phyloP scores from a whole-genome alignment of 495 filamentous ascomycete species.

The Wilcoxina mikolae region DNA sequence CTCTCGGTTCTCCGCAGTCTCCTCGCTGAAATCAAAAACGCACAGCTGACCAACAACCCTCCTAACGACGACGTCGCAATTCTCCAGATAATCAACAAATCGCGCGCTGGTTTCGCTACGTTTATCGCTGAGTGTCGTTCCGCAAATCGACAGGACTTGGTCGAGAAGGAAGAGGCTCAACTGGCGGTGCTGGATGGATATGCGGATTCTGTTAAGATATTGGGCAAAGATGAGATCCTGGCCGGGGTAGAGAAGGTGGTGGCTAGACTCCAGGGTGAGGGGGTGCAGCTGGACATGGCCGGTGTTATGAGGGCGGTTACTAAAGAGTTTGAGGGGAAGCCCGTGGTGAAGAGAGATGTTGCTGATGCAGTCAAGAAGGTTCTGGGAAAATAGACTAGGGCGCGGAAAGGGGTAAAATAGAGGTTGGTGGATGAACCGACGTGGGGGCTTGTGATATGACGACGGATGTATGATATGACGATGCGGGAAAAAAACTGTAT shows the following conservation, averaged over 20 bases:
- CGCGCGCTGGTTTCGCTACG: conserved; percentile 30
- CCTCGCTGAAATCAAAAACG: conserved; percentile 40
- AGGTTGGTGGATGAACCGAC: not conserved
- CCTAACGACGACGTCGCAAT: conserved; percentile 43
- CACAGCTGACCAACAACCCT: conserved; percentile 41
- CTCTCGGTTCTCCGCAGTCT: conserved; percentile 41
- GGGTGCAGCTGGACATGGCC: conserved; percentile 30
- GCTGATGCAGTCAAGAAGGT: conserved; percentile 17
- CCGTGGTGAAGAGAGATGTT: conserved; percentile 16
- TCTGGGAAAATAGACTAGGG: conserved; percentile 1
- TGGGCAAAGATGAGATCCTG: conserved; percentile 33
- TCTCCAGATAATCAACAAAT: conserved; percentile 39
- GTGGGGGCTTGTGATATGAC: not conserved
- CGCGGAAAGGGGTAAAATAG: not conserved
- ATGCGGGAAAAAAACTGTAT: conserved; percentile 1
- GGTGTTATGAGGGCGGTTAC: conserved; percentile 29
- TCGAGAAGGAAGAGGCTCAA: conserved; percentile 36
- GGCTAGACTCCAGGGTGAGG: conserved; percentile 29
- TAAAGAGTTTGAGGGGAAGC: conserved; percentile 22
- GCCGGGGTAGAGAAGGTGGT: conserved; percentile 32
- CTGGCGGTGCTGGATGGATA: conserved; percentile 37
- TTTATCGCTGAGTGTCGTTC: conserved; percentile 35
- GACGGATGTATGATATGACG: not conserved
- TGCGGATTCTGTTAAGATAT: conserved; percentile 33
- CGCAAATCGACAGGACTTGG: conserved; percentile 41